phyloP scores from a whole-genome alignment of 768 basidiomycete genomes.

The Amanita polypyramis region DNA sequence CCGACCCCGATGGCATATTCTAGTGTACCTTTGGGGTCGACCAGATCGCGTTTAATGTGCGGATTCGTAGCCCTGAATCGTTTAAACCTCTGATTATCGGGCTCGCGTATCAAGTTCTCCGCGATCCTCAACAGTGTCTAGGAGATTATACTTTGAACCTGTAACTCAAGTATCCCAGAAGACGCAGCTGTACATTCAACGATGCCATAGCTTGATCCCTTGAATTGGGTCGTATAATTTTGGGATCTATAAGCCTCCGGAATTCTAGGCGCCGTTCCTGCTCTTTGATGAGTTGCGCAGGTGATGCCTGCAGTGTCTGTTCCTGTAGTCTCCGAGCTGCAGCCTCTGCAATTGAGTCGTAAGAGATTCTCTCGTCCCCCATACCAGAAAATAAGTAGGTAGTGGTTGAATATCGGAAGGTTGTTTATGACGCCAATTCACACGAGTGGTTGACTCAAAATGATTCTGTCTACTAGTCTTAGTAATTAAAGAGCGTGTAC shows the following conservation, averaged over 20 bases:
- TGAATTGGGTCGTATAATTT: conserved; percentile 63
- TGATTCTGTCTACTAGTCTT: neutral
- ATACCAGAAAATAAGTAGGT: neutral
- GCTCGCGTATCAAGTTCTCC: conserved; percentile 65
- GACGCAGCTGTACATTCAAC: conserved; percentile 41
- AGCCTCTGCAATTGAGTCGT: conserved; percentile 29
- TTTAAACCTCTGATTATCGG: conserved; percentile 61
- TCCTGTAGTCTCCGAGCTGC: conserved; percentile 31
- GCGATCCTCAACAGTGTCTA: conserved; percentile 61
- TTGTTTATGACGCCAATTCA: neutral
- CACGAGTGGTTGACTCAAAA: neutral
- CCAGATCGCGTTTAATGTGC: conserved; percentile 51
- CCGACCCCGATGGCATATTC: conserved; percentile 75
- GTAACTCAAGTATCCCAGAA: conserved; percentile 9
- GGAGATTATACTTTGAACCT: conserved; percentile 10
- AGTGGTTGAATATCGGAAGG: neutral
- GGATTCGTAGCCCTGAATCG: conserved; percentile 71
- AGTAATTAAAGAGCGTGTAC: neutral
- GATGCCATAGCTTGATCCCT: conserved; percentile 48
- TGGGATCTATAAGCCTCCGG: conserved; percentile 69
- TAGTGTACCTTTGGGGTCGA: conserved; percentile 64
- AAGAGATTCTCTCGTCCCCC: conserved; percentile 11
- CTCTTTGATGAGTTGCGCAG: conserved; percentile 34
- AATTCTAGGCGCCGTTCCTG: conserved; percentile 64
- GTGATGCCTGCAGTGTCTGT: conserved; percentile 22